Evolutionary conservation across 1,284 basidiomycete genomes (phyloP), one percentile per base, ranked within the genome.

Genomic region (Tylopilus sp.): DNA sequence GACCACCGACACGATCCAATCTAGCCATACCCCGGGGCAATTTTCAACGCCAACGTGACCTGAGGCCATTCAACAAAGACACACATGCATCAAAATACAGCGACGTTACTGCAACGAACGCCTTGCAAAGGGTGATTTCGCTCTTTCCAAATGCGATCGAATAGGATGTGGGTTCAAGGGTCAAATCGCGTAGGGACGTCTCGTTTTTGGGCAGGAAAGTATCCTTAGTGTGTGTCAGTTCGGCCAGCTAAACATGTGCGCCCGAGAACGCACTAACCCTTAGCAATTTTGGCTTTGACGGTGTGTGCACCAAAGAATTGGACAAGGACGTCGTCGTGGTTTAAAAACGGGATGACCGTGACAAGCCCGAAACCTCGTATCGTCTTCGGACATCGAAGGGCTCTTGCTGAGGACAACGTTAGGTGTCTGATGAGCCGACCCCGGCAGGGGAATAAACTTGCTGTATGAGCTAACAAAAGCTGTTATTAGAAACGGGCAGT

Each of bases 281-380:
- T 84, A n/a, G 92, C 89, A 71, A 96, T 95, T 86, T 97, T 97
- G 67, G 96, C 93, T 75, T 96, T 94, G 2, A 92, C 89, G 0
- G 94, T 97, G 75, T 96, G 95, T 7, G 95, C 95, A 7, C 95
- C 94, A 75, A 95, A 96, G 85, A 96, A 97, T 74, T 95, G 91
- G 12, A 96, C 94, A 72, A 94, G 94, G 57, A 86, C 84, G 77
- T 96, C 92, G 69, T 83, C 79, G 72, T 91, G 84, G 24, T 89
- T 84, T 47, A 94, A 79, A 67, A 95, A 86, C 0, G 93, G 92
- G 52, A 93, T 82, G 36, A 94, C 87, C 54, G n/a, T n/a, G n/a
- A n/a, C n/a, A 95, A 81, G 18, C 92, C 92, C 93, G 93, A 95
- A 7, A 92, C 93, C 69, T 89, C 86, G 57, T 86, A 87, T 64